Base-by-base conservation (phyloP, 257 asterid species). In the Nicotiana knightiana region DNA sequence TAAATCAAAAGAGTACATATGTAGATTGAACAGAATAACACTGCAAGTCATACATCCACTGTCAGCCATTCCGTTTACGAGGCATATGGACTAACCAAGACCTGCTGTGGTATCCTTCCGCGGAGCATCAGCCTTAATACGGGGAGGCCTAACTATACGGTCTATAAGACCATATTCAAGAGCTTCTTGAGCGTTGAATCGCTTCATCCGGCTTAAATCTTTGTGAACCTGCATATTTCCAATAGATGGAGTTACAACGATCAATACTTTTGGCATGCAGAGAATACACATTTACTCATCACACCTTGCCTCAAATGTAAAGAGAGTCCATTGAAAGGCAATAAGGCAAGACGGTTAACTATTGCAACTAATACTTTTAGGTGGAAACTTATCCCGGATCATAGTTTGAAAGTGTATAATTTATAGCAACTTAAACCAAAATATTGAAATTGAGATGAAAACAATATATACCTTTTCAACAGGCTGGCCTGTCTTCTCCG, bases 141-240 rank as follows among this genome's bases (percentile, higher is more conserved):
- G 91, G n/a, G 91, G 79, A 28, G 99, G 97, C 88, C 97, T 89
- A 10, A 89, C 90, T 80, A 94, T 85, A 61, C 92, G 88, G 85
- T 96, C 99, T 43, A 96, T 91, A 80, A 95, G 92, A 67, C 99
- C 99, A 71, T 94, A 96, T 66, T 91, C 98, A 67, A 96, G 91
- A 57, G 98, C 99, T 87, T 92, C 95, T 71, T 91, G 92, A 67
- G 98, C 90, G 81, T 85, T 89, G 81, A 94, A 94, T 4, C 89
- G 88, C 90, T 91, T 93, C 91, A 86, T 58, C 46, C 95, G 88
- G 70, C 92, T 76, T 55, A 96, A 87, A 88, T 96, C 99, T 82
- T 88, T 77, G 90, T 89, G 89, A 80, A 95, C 81, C 98, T 93
- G 93, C 88, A 82, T 57, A 65, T 75, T 26, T 16, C 62, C 37